These are phyloP conservation scores for Lachancea cidri DNA, from an alignment of 805 yeast genomes.

Conservation along the genomic window DNA sequence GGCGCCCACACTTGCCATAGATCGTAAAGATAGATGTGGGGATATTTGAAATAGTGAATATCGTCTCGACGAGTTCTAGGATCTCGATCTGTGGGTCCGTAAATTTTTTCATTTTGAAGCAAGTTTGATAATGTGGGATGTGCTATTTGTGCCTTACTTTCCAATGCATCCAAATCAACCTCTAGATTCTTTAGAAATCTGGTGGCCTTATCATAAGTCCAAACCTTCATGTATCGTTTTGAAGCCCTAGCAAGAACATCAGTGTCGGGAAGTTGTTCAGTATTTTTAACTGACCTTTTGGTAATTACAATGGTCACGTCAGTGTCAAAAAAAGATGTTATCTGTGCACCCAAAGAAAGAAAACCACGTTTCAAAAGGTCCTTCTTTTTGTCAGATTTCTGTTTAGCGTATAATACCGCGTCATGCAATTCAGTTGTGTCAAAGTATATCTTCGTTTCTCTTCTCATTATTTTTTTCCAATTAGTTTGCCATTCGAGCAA, in stretches of 20 bases:
- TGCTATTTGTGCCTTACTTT: conserved; percentile 20
- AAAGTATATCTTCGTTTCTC: conserved; percentile 53
- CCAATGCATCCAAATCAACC: conserved; percentile 33
- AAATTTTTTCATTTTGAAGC: conserved; percentile 75
- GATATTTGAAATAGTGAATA: conserved; percentile 70
- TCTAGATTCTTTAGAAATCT: conserved; percentile 69
- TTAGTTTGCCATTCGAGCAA: conserved; percentile 55
- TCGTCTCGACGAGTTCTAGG: conserved; percentile 83
- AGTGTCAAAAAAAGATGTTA: conserved; percentile 54
- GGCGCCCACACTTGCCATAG: conserved; percentile 74
- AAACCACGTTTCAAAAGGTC: conserved; percentile 31
- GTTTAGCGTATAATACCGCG: conserved; percentile 16
- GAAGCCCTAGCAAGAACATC: conserved; percentile 67
- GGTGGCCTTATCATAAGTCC: conserved; percentile 82
- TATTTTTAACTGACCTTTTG: conserved; percentile 45
- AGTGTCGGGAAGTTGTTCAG: conserved; percentile 38
- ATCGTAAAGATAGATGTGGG: conserved; percentile 77
- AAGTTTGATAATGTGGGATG: conserved; percentile 49
- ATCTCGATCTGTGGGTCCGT: conserved; percentile 86
- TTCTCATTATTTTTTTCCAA: conserved; percentile 57
- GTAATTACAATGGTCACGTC: conserved; percentile 76
- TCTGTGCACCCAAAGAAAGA: conserved; percentile 46
- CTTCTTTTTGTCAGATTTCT: conserved; percentile 24
- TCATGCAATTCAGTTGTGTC: conserved; percentile 41
- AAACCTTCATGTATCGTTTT: conserved; percentile 61